A percentile compares a stretch with the other conserved stretches of the same genome.
Evolutionary conservation across 116 monocot genomes (phyloP).

Genomic region (Dioscorea cayenensis): DNA sequence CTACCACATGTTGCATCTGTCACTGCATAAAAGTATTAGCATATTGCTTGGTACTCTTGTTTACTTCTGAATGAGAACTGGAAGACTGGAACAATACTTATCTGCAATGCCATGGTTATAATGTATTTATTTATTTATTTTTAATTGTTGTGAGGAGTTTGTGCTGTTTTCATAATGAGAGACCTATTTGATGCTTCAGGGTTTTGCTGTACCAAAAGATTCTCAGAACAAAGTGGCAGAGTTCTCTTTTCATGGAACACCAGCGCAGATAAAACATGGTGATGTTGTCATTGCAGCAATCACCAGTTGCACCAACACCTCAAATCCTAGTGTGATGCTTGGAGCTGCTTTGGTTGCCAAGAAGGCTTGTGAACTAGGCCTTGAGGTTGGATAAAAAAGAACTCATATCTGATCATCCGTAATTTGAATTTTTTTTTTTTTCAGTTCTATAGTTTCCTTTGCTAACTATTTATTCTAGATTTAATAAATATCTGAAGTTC

Average conservation of each 20-base stretch:
- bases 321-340: slow-evolving; percentile 48
- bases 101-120: neutral
- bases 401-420: no score
- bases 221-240: slow-evolving; percentile 30
- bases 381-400: slow-evolving; percentile 20
- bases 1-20: no score
- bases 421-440: no score
- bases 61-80: no score
- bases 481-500: no score
- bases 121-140: neutral
- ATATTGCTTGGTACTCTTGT: no score
- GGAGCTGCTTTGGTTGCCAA: slow-evolving; percentile 43
- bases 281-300: slow-evolving; percentile 43
- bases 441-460: no score
- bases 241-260: slow-evolving; percentile 31
- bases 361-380: slow-evolving; percentile 40
- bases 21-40: no score
- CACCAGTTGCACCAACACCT: slow-evolving; percentile 45
- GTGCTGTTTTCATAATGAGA: neutral
- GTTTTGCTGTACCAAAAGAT: slow-evolving; percentile 40
- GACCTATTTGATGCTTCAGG: slow-evolving; percentile 2
- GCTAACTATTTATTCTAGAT: no score
- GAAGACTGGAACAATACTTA: no score
- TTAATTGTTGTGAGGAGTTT: neutral
- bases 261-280: slow-evolving; percentile 38